Percentiles rank a stretch among this genome's conserved stretches.
Conservation (phyloP, 2,329 filamentous ascomycete genomes). For the Cytospora piceae region DNA sequence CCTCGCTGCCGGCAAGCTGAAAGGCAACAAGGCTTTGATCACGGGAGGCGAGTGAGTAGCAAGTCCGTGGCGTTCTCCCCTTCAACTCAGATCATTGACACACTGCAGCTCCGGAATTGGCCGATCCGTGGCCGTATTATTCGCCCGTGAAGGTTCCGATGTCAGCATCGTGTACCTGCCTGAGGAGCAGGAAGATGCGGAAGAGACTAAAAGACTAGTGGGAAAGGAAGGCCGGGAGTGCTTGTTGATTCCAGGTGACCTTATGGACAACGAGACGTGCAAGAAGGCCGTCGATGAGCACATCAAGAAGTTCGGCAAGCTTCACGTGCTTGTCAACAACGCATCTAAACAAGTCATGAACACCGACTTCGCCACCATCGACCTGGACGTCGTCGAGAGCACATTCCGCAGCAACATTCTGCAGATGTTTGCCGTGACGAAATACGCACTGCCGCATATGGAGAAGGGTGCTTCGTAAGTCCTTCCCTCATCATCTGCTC, state of each 20-base stretch:
- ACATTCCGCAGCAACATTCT: constrained; percentile 62
- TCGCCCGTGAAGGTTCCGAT: constrained; percentile 62
- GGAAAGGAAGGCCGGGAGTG: constrained; percentile 54
- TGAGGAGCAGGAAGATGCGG: constrained; percentile 59
- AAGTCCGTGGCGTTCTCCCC: not conserved
- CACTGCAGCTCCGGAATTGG: constrained; percentile 55
- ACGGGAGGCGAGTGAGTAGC: constrained; percentile 58
- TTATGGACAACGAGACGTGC: constrained; percentile 55
- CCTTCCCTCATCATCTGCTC: not conserved
- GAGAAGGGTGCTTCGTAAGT: constrained; percentile 50
- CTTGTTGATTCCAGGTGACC: constrained; percentile 51
- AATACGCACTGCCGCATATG: constrained; percentile 61
- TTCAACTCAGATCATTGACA: not conserved
- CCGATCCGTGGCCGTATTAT: constrained; percentile 56
- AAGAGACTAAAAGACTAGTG: constrained; percentile 56
- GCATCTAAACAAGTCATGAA: constrained; percentile 60
- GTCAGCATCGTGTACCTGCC: constrained; percentile 59
- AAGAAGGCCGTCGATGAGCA: constrained; percentile 56
- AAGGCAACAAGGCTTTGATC: constrained; percentile 55
- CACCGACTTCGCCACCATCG: constrained; percentile 55
- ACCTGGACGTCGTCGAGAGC: constrained; percentile 57
- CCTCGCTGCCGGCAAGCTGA: constrained; percentile 51
- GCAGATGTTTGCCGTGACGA: constrained; percentile 63
- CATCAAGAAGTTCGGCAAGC: constrained; percentile 49
- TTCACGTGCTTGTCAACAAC: constrained; percentile 62